These are phyloP conservation scores for Corymbia citriodora DNA, from an alignment of 441 rosid species.

Conservation along the genomic window DNA sequence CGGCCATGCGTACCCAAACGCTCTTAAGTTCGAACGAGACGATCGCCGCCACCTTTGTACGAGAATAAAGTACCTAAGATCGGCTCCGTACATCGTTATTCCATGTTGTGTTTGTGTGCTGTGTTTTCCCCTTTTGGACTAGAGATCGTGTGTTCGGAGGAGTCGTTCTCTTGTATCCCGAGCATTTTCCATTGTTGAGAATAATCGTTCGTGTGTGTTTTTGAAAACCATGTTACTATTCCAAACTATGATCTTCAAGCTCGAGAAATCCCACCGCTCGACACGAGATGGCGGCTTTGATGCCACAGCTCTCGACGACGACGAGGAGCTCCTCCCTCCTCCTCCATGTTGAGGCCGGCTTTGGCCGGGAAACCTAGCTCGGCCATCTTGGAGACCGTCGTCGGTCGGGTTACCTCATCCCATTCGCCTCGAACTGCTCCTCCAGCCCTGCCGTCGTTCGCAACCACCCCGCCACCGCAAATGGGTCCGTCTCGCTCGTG, in stretches of 20 bases:
- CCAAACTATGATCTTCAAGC: background rate
- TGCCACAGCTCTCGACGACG: slow-evolving; percentile 72
- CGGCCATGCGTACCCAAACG: background rate
- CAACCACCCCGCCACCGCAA: slow-evolving; percentile 26
- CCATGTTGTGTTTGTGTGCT: background rate
- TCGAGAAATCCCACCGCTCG: slow-evolving; percentile 2
- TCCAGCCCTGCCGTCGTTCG: slow-evolving; percentile 68
- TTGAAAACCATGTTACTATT: background rate
- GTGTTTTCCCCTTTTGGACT: background rate
- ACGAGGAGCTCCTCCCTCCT: slow-evolving; percentile 90
- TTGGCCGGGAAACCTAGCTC: slow-evolving; percentile 85
- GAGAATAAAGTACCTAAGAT: background rate
- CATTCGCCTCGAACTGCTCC: slow-evolving; percentile 68
- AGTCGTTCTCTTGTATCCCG: background rate
- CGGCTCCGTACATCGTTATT: background rate
- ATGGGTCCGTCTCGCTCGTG: background rate
- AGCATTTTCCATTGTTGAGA: background rate
- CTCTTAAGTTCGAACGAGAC: background rate
- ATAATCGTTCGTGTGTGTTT: background rate
- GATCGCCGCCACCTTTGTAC: background rate
- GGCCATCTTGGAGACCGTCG: slow-evolving; percentile 76
- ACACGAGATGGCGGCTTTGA: slow-evolving; percentile 84
- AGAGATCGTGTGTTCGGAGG: background rate
- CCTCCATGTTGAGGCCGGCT: slow-evolving; percentile 76
- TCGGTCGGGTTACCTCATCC: slow-evolving; percentile 66